Evolutionary conservation across 2,329 filamentous ascomycete species (phyloP).

Genomic region (Talaromyces sp.): DNA sequence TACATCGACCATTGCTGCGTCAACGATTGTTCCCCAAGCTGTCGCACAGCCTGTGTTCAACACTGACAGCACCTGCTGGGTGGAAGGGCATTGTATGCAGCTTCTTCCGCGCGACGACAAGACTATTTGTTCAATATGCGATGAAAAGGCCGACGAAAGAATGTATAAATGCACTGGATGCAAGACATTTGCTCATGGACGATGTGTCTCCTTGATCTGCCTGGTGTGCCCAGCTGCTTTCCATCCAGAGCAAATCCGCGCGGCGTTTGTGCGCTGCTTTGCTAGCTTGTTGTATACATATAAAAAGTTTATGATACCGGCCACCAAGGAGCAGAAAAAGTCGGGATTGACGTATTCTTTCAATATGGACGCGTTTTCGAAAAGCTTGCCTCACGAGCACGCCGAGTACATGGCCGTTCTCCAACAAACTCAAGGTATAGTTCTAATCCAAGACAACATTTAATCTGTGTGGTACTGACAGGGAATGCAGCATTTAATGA

Average conservation of each 20-base stretch:
- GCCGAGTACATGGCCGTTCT: constrained; percentile 58
- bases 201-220: constrained; percentile 55
- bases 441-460: not conserved
- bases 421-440: constrained; percentile 58
- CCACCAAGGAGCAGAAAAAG: constrained; percentile 57
- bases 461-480: not conserved
- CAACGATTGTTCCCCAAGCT: constrained; percentile 44
- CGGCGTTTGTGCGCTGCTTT: constrained; percentile 64
- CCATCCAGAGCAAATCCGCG: constrained; percentile 59
- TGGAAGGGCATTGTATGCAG: constrained; percentile 45
- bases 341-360: constrained; percentile 58
- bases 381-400: constrained; percentile 59
- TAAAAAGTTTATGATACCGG: constrained; percentile 55
- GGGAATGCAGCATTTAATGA: constrained; percentile 50
- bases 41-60: constrained; percentile 33
- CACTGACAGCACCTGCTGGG: constrained; percentile 38
- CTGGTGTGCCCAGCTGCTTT: constrained; percentile 64
- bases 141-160: constrained; percentile 54
- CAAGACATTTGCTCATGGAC: constrained; percentile 49
- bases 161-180: constrained; percentile 46
- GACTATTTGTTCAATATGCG: constrained; percentile 42
- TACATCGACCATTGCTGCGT: constrained; percentile 45
- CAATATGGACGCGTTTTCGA: constrained; percentile 61
- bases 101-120: constrained; percentile 39
- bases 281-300: constrained; percentile 65